These are phyloP conservation scores for Penicillium italicum DNA, from an alignment of 2,329 filamentous ascomycete genomes.

Conservation along the genomic window DNA sequence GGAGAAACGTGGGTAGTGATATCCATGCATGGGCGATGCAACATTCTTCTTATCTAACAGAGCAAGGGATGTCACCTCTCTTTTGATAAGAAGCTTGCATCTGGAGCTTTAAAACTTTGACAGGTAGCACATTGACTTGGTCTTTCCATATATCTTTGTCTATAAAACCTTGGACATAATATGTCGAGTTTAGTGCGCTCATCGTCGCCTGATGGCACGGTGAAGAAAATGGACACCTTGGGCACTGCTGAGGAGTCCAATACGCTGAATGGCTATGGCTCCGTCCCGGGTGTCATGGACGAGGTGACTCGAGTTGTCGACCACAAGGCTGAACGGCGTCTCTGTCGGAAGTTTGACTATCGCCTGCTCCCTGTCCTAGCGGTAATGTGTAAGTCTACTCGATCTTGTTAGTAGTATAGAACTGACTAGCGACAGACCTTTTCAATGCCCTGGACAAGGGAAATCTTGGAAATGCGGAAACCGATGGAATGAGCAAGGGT, in stretches of 20 bases:
- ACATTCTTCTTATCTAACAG: slow-evolving; percentile 19
- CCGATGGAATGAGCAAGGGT: slow-evolving; percentile 47
- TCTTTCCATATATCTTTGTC: not conserved
- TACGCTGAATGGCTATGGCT: slow-evolving; percentile 19
- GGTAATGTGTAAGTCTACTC: slow-evolving; percentile 49
- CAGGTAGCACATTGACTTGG: not conserved
- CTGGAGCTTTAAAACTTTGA: not conserved
- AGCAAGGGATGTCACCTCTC: slow-evolving; percentile 16
- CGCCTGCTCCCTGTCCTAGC: slow-evolving; percentile 55
- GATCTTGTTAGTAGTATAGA: not conserved
- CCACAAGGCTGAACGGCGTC: slow-evolving; percentile 45
- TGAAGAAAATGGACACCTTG: slow-evolving; percentile 13
- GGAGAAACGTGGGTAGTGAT: slow-evolving; percentile 26
- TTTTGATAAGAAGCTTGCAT: slow-evolving; percentile 9
- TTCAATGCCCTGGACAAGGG: slow-evolving; percentile 53
- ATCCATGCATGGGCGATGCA: slow-evolving; percentile 14
- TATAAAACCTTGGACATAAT: not conserved
- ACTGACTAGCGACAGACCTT: slow-evolving; percentile 43
- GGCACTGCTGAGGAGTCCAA: slow-evolving; percentile 17
- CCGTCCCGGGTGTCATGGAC: slow-evolving; percentile 19
- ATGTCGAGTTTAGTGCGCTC: slow-evolving; percentile 4
- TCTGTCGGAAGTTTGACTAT: slow-evolving; percentile 54
- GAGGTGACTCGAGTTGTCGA: slow-evolving; percentile 40
- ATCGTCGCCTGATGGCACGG: slow-evolving; percentile 15
- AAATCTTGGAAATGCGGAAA: slow-evolving; percentile 57